Conservation (phyloP, 108 stramenopile genomes). For the Nannochloropsis oceanica region DNA sequence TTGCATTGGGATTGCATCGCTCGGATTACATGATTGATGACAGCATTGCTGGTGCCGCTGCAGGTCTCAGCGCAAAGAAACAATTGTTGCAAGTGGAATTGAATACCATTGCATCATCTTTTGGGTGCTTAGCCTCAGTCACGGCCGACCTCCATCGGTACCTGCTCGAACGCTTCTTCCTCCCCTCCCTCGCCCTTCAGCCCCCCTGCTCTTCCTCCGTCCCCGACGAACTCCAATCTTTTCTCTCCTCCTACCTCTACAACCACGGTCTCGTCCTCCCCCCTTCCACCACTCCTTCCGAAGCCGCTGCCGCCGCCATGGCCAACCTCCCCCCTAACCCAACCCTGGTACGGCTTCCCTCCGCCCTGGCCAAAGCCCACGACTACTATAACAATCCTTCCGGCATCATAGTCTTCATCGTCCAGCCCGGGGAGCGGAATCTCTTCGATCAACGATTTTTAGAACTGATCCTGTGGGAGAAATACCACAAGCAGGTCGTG, state of each 20-base stretch:
- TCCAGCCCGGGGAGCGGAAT: conserved; percentile 86
- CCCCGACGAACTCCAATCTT: conserved; percentile 43
- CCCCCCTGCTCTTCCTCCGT: conserved; percentile 51
- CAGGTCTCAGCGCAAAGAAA: background rate
- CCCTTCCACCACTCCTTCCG: background rate
- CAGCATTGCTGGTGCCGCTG: conserved; percentile 1
- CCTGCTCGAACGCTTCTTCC: conserved; percentile 37
- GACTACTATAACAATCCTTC: conserved; percentile 45
- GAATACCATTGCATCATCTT: conserved; percentile 92
- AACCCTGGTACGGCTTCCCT: conserved; percentile 54
- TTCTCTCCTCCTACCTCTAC: conserved; percentile 47
- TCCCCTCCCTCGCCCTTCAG: conserved; percentile 53
- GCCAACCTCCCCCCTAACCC: conserved; percentile 50
- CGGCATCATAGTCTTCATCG: conserved; percentile 61
- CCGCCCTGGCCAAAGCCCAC: conserved; percentile 54
- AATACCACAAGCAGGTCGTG: conserved; percentile 56
- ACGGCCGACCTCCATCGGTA: conserved; percentile 13
- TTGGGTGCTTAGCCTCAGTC: conserved; percentile 44
- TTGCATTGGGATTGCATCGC: conserved; percentile 67
- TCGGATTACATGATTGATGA: conserved; percentile 92
- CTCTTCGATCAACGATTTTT: conserved; percentile 83
- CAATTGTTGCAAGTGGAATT: conserved; percentile 72
- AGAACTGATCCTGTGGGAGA: conserved; percentile 66
- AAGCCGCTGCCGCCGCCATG: background rate
- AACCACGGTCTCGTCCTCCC: conserved; percentile 9